Base-by-base conservation (phyloP, 176 grass and related monocot species). In the Oryza officinalis region DNA sequence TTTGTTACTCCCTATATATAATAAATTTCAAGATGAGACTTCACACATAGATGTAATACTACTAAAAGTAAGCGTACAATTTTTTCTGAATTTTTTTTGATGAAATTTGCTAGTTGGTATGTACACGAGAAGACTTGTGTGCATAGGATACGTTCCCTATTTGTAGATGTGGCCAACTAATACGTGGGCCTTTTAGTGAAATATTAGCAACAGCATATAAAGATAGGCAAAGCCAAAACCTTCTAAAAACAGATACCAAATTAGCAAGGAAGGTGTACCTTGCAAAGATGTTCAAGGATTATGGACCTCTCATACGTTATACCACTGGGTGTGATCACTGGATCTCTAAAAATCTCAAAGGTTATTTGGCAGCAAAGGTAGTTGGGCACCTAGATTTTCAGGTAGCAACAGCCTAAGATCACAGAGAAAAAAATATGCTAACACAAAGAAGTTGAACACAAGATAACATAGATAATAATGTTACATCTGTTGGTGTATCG, bases 241-340 rank as follows among this genome's bases (percentile, higher is more conserved):
- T 5, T 65, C 27, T 33, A 27, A 28, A 67, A 27, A 28, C 7
- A 10, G 4, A 77, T 26, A 9, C 2, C 10, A 72, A 31, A 60
- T 27, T 33, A 70, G 64, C 35, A 69, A 37, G 86, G 40, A 69
- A 23, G 26, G 59, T 25, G 2, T 10, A 97, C 92, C 90, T 86
- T 91, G 38, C 18, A 79, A 28, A 97, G 89, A 88, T 97, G 95
- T 79, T 97, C 86, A 75, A 94, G 86, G 15, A 92, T 76, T 79
- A 91, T 84, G 41, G 87, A 84, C 79, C 82, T 91, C 84, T 98
- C 96, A 54, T 95, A 98, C 33, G 91, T 98, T 20, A 95, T 86
- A 72, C 93, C 96, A 85, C 91, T 92, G 6, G 96, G 96, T 75
- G 96, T 95, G 74, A 98, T 89, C 23, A 98, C 89, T 43, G 94